A percentile compares a stretch with the other conserved stretches of the same genome.
These are phyloP conservation scores for Thozetella sp. DNA, from an alignment of 495 filamentous ascomycete genomes.

Conservation along the genomic window DNA sequence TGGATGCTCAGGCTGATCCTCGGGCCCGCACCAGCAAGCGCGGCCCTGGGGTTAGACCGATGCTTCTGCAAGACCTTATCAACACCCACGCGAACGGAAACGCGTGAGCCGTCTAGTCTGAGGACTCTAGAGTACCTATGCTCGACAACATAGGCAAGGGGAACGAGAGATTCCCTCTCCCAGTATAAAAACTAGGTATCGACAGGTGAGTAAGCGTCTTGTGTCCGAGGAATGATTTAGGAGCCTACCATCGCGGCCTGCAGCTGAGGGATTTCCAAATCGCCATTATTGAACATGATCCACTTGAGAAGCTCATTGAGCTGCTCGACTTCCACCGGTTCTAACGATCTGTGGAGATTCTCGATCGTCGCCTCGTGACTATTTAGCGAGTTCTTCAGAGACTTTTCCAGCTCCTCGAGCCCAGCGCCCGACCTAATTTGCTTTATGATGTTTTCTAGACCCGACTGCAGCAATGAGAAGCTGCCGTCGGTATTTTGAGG, in stretches of 20 bases:
- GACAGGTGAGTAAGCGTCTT: too few species aligned
- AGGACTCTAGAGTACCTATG: constrained; percentile 12
- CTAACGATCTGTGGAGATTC: constrained; percentile 12
- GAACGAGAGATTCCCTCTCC: constrained; percentile 11
- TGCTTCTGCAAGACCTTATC: constrained; percentile 5
- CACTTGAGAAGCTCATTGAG: constrained; percentile 16
- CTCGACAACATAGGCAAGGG: constrained; percentile 11
- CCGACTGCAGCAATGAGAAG: constrained; percentile 9
- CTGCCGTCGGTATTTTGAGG: constrained; percentile 8
- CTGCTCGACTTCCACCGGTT: constrained; percentile 10
- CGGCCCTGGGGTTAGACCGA: constrained; percentile 6
- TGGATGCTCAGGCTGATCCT: constrained; percentile 18
- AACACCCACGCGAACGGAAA: constrained; percentile 5
- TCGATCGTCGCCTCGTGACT: constrained; percentile 15
- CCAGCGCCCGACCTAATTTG: constrained; percentile 11
- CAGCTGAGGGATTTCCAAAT: constrained; percentile 6
- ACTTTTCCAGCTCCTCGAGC: constrained; percentile 9
- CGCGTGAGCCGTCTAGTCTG: constrained; percentile 6
- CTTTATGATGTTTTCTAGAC: constrained; percentile 10
- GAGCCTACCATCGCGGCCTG: constrained; percentile 15
- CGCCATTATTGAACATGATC: constrained; percentile 7
- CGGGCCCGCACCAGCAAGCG: too few species aligned
- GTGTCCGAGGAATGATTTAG: too few species aligned
- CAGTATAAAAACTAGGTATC: constrained; percentile 9
- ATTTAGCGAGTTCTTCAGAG: constrained; percentile 10